phyloP scores from a whole-genome alignment of 164 flowering plant genomes.

The Cinnamomum chago region DNA sequence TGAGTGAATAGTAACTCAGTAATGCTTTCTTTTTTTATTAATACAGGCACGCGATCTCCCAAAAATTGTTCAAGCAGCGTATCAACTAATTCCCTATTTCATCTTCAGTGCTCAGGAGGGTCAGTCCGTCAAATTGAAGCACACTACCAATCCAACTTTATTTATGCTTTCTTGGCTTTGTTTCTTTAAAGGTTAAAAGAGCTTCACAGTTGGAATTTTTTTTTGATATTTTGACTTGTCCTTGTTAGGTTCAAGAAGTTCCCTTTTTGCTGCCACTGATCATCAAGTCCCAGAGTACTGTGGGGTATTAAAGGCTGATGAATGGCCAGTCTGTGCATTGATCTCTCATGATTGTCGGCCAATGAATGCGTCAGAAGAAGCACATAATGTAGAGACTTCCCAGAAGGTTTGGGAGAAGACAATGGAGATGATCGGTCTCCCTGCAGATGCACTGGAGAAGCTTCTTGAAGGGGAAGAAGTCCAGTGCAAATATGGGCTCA shows the following conservation, averaged over 20 bases:
- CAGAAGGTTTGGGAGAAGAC: constrained; percentile 88
- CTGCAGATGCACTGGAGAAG: constrained; percentile 79
- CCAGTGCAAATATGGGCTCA: constrained; percentile 49
- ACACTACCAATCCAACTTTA: background rate
- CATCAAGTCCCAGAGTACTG: constrained; percentile 86
- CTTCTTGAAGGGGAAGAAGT: constrained; percentile 75
- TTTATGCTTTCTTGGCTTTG: background rate
- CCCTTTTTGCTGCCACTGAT: constrained; percentile 95
- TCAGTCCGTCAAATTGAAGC: constrained; percentile 13
- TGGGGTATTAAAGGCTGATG: constrained; percentile 71
- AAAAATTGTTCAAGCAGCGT: constrained; percentile 68
- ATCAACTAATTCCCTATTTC: constrained; percentile 84
- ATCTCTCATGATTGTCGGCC: constrained; percentile 89
- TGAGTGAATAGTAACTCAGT: background rate
- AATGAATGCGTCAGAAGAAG: constrained; percentile 88
- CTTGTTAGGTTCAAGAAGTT: constrained; percentile 76
- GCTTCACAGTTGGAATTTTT: background rate
- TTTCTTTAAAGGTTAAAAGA: background rate
- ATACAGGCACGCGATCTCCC: constrained; percentile 92
- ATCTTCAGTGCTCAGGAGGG: constrained; percentile 85
- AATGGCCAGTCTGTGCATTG: constrained; percentile 90
- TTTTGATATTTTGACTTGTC: background rate
- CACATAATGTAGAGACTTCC: constrained; percentile 70
- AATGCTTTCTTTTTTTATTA: background rate
- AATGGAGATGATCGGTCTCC: constrained; percentile 81